Conservation (phyloP, 2,329 filamentous ascomycete species). For the Fusarium subglutinans region DNA sequence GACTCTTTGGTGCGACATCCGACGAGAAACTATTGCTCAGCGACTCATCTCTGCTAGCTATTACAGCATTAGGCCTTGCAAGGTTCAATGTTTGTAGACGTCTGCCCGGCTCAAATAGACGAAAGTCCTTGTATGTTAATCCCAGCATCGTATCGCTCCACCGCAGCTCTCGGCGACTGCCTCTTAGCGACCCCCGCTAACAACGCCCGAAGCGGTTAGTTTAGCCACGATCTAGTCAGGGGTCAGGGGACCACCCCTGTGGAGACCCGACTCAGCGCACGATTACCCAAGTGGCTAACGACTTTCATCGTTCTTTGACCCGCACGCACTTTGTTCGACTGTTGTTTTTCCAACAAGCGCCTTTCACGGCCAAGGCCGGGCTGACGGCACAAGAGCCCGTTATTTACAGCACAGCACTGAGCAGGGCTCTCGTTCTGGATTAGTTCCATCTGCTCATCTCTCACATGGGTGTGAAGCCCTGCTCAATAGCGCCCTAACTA, state of each 20-base stretch:
- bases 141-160: conserved; percentile 17
- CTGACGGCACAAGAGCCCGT: conserved; percentile 12
- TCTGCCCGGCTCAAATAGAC: neutral
- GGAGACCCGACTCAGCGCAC: neutral
- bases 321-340: conserved; percentile 11
- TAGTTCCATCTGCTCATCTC: conserved; percentile 19
- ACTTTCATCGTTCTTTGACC: conserved; percentile 16
- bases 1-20: conserved; percentile 26
- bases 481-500: conserved; percentile 35
- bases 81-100: conserved; percentile 1
- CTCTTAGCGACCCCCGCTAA: conserved; percentile 15
- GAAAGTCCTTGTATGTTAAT: conserved; percentile 2
- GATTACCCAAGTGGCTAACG: conserved; percentile 13
- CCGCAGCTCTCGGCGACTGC: conserved; percentile 20
- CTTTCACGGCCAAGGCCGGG: conserved; percentile 23
- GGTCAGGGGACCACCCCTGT: conserved; percentile 7
- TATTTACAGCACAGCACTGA: conserved; percentile 10
- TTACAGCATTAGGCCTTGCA: neutral
- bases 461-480: conserved; percentile 1
- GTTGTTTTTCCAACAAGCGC: conserved; percentile 3
- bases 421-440: neutral
- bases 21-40: neutral
- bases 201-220: neutral
- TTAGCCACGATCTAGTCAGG: conserved; percentile 14
- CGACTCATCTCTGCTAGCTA: neutral